Conservation (phyloP, 164 flowering plant species). For the Vitis rotundifolia region DNA sequence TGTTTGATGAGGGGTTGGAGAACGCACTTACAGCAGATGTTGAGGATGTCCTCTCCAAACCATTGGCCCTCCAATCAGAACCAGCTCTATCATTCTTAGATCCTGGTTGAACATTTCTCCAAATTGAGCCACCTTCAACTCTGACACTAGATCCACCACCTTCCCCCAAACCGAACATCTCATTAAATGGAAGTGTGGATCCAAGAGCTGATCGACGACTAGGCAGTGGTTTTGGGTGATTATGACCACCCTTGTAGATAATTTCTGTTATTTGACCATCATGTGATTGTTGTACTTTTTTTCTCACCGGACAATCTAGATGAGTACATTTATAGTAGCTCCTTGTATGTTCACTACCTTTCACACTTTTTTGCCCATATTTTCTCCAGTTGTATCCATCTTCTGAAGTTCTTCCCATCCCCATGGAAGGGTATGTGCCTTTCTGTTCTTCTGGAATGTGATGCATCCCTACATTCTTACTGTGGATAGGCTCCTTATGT, state of each 20-base stretch:
- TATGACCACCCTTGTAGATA: slow-evolving; percentile 72
- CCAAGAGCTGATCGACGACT: slow-evolving; percentile 47
- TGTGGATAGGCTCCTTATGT: slow-evolving; percentile 21
- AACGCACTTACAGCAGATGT: slow-evolving; percentile 60
- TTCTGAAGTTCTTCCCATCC: slow-evolving; percentile 48
- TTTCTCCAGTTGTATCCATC: slow-evolving; percentile 89
- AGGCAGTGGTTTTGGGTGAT: slow-evolving; percentile 72
- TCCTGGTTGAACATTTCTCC: slow-evolving; percentile 45
- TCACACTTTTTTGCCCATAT: slow-evolving; percentile 90
- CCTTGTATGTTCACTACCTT: slow-evolving; percentile 83
- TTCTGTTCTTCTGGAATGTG: slow-evolving; percentile 36
- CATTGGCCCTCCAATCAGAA: slow-evolving; percentile 49
- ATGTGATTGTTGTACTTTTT: slow-evolving; percentile 73
- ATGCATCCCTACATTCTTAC: slow-evolving; percentile 32
- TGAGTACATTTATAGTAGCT: slow-evolving; percentile 87
- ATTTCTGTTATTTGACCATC: slow-evolving; percentile 83
- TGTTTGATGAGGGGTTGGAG: slow-evolving; percentile 50
- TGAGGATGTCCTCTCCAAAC: slow-evolving; percentile 61
- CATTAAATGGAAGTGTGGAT: slow-evolving; percentile 35
- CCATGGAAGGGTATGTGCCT: slow-evolving; percentile 32
- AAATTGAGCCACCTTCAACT: slow-evolving; percentile 48
- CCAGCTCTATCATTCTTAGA: slow-evolving; percentile 34
- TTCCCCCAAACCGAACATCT: slow-evolving; percentile 41
- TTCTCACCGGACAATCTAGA: slow-evolving; percentile 71
- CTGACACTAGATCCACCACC: slow-evolving; percentile 32